Evolutionary conservation across 2,329 filamentous ascomycete species (phyloP).

Genomic region (Aspergillus melleus): DNA sequence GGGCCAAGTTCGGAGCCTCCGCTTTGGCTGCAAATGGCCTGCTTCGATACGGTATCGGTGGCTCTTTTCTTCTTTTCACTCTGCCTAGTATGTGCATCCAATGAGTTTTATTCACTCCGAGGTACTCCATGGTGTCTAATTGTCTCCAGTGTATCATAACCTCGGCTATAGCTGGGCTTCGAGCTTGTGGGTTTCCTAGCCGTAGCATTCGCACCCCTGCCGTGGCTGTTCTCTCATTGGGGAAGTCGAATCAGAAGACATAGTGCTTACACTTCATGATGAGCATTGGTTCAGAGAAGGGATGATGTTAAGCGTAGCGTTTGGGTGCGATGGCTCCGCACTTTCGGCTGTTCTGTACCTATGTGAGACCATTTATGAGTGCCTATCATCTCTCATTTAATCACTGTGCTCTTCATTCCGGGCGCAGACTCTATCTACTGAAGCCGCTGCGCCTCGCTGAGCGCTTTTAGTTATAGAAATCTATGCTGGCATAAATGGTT

Average conservation of each 20-base stretch:
- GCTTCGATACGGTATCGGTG: slow-evolving; percentile 33
- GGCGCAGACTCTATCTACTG: no score
- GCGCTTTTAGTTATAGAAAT: no score
- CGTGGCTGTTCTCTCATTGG: slow-evolving; percentile 45
- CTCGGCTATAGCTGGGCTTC: slow-evolving; percentile 35
- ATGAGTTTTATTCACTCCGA: slow-evolving; percentile 8
- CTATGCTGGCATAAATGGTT: no score
- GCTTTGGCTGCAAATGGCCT: slow-evolving; percentile 36
- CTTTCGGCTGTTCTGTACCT: no score
- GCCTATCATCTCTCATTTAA: no score
- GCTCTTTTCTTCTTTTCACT: slow-evolving; percentile 39
- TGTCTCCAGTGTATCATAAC: slow-evolving; percentile 9
- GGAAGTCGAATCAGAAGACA: slow-evolving; percentile 38
- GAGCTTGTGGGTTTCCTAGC: slow-evolving; percentile 35
- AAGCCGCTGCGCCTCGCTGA: no score
- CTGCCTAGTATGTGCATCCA: slow-evolving; percentile 17
- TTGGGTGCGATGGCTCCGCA: no score
- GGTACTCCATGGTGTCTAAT: neutral
- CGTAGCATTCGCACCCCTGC: slow-evolving; percentile 39
- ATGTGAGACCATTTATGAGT: no score
- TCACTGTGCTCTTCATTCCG: no score
- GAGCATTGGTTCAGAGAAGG: no score
- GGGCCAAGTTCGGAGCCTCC: slow-evolving; percentile 26
- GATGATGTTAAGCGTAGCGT: no score
- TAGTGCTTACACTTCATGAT: slow-evolving; percentile 33